Base-by-base conservation (phyloP, 2,329 filamentous ascomycete genomes). In the Curvularia spicifera region DNA sequence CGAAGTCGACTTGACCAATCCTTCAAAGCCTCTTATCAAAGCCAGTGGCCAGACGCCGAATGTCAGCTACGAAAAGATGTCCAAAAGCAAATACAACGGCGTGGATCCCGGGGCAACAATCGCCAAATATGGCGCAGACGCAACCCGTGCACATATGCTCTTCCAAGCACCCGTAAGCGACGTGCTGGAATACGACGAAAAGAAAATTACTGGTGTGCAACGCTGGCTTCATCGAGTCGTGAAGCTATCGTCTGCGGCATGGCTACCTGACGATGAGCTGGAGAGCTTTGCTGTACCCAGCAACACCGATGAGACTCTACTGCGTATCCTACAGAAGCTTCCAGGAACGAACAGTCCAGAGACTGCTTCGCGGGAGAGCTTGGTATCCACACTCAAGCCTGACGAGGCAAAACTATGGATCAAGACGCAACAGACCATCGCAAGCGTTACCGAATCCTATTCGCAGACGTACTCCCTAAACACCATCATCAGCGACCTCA, bases 1-100 rank as follows among this genome's bases (percentile, higher is more conserved):
- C 15, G 91, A 96, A 74, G 82, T 96, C 13, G 87, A 93, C 62
- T 68, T 89, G 4, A 82, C 80, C 3, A 81, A 85, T 40, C 79
- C 84, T 0, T 78, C 80, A 0, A 78, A 79, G 12, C 90, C 90
- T 0, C 80, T 81, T 53, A 84, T 95, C n/a, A 81, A 81, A 18
- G 82, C 83, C 0, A 90, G 87, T 0, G 85, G 87, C 3, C 78
- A 84, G 47, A 69, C 71, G 0, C 86, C 89, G 1, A 84, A 80
- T 28, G 77, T 92, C 18, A 88, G 86, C 1, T 96, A 85, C 67
- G 92, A 96, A 75, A 97, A 97, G 74, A 97, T 97, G 93, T 95
- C 91, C 39, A 97, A 97, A 78, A 96, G 91, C 69, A 97, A 97
- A 76, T 84, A 95, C 79, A 97, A 97, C 71, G 93, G 93, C 26